A percentile compares a stretch with the other conserved stretches of the same genome.
Evolutionary conservation across 129 eudicot species (phyloP).

Genomic region (Sambucus nigra): DNA sequence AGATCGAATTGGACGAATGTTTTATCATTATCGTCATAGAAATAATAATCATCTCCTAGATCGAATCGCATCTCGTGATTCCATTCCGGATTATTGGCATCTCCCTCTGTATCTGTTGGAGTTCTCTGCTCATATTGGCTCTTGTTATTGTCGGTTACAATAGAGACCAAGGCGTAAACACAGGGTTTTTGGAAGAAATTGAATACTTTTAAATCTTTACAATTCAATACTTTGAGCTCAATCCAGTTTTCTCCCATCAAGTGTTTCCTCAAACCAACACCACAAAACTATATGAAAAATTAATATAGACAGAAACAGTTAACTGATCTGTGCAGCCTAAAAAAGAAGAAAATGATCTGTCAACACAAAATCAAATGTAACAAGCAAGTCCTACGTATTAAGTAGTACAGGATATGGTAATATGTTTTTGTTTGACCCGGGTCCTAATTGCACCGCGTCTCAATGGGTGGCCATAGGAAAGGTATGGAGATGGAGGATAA

Average conservation of each 20-base stretch:
- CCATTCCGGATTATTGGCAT: background rate
- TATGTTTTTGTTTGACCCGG: too few species aligned
- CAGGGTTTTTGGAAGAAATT: background rate
- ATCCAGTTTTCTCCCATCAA: background rate
- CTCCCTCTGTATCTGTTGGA: background rate
- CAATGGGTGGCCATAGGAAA: too few species aligned
- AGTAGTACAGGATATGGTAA: too few species aligned
- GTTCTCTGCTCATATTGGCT: background rate
- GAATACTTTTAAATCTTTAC: background rate
- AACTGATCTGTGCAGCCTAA: too few species aligned
- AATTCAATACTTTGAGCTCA: background rate
- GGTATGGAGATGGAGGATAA: too few species aligned
- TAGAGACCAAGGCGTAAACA: background rate
- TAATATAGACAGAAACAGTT: too few species aligned
- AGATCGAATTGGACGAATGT: background rate
- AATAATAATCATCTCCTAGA: background rate
- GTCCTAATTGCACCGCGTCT: too few species aligned
- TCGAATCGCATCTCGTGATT: background rate
- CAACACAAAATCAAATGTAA: too few species aligned
- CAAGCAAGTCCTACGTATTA: too few species aligned
- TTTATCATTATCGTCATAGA: background rate
- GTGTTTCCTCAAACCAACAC: too few species aligned
- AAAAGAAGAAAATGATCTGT: too few species aligned
- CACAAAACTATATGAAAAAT: too few species aligned
- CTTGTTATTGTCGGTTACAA: background rate